phyloP scores from a whole-genome alignment of 768 basidiomycete species.

The Leccinellum luteum region DNA sequence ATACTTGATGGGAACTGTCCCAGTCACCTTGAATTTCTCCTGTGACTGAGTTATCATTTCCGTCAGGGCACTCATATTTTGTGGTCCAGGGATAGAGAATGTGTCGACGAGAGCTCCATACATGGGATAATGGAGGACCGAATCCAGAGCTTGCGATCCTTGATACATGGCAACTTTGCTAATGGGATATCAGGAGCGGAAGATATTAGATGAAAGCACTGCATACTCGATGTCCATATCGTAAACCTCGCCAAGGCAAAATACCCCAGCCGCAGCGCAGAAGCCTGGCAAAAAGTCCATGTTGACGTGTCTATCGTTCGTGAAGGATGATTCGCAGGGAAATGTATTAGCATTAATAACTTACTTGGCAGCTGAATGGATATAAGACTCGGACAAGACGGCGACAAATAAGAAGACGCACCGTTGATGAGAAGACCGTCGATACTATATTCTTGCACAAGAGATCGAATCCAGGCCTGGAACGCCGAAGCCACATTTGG shows the following conservation, averaged over 20 bases:
- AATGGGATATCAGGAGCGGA: constrained; percentile 15
- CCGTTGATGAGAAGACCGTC: constrained; percentile 89
- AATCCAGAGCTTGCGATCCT: constrained; percentile 51
- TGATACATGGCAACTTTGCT: constrained; percentile 36
- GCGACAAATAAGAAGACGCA: constrained; percentile 14
- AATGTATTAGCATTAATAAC: neutral
- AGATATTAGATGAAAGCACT: neutral
- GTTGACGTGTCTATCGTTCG: constrained; percentile 55
- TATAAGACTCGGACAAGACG: neutral
- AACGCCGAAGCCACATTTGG: constrained; percentile 59
- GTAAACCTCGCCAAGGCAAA: constrained; percentile 65
- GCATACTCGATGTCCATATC: constrained; percentile 43
- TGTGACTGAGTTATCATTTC: constrained; percentile 53
- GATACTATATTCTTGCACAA: constrained; percentile 70
- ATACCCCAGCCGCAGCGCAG: constrained; percentile 72
- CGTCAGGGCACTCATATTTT: constrained; percentile 57
- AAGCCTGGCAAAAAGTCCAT: constrained; percentile 76
- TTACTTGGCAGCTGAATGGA: constrained; percentile 44
- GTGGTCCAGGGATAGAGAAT: constrained; percentile 68
- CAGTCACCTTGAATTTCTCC: constrained; percentile 45
- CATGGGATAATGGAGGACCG: constrained; percentile 44
- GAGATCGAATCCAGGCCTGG: constrained; percentile 62
- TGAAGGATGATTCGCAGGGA: neutral
- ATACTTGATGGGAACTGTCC: neutral
- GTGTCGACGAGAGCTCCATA: constrained; percentile 30